phyloP scores from a whole-genome alignment of 345 rosid species.

The Hirschfeldia incana region DNA sequence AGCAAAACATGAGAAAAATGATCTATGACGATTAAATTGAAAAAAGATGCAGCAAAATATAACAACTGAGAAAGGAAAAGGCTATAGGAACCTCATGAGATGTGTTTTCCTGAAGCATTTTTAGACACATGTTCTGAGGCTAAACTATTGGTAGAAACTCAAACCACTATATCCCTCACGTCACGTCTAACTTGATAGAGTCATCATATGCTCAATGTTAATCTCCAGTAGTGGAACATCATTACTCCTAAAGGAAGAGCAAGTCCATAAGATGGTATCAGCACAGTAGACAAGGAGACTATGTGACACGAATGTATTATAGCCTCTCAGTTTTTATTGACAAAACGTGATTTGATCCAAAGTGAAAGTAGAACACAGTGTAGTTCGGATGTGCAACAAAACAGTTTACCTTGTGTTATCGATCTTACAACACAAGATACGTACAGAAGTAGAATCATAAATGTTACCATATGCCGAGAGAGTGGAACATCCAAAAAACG shows the following conservation, averaged over 20 bases:
- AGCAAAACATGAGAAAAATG: conserved; percentile 15
- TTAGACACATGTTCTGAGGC: conserved; percentile 55
- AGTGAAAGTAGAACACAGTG: conserved; percentile 18
- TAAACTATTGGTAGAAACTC: conserved; percentile 50
- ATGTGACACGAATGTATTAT: background rate
- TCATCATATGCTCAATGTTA: conserved; percentile 48
- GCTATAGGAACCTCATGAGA: background rate
- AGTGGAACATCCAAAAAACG: background rate
- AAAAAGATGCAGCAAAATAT: background rate
- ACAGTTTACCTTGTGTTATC: background rate
- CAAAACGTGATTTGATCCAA: conserved; percentile 25
- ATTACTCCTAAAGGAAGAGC: conserved; percentile 40
- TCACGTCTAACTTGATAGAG: conserved; percentile 54
- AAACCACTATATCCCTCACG: conserved; percentile 30
- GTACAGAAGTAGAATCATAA: background rate
- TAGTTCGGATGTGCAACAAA: background rate
- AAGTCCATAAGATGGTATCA: conserved; percentile 15
- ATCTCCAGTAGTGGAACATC: conserved; percentile 42
- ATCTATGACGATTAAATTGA: background rate
- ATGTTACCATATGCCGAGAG: background rate
- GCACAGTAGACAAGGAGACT: background rate
- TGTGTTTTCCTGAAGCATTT: background rate
- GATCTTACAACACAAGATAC: background rate
- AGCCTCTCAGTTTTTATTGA: conserved; percentile 2
- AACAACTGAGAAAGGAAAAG: background rate